phyloP scores from a whole-genome alignment of 305 asterid genomes.

The Fraxinus xanthoxyloides region DNA sequence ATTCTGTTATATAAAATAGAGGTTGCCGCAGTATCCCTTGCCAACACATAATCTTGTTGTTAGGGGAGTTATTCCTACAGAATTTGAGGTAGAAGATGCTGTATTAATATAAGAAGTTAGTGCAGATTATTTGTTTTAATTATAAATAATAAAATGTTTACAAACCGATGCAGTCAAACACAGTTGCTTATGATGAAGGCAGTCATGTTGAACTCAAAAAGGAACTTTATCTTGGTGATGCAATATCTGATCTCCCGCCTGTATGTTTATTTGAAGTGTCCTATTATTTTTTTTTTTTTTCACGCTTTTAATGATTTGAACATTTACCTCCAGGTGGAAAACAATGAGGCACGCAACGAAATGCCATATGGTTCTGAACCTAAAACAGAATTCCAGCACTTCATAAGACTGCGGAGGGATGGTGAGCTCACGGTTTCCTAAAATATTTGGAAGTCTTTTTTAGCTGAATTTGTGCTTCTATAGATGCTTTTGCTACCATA shows the following conservation, averaged over 20 bases:
- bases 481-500: not conserved
- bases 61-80: slow-evolving; percentile 55
- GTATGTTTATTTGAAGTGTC: slow-evolving; percentile 29
- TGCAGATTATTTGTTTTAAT: not conserved
- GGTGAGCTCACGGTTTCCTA: slow-evolving; percentile 41
- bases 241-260: slow-evolving; percentile 75
- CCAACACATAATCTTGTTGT: slow-evolving; percentile 69
- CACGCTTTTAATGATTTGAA: not conserved
- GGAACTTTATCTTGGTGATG: slow-evolving; percentile 58
- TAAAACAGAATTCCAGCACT: slow-evolving; percentile 53
- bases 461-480: not conserved
- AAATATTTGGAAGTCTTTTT: not conserved
- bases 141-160: not conserved
- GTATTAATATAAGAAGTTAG: not conserved
- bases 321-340: slow-evolving; percentile 44
- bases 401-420: slow-evolving; percentile 52
- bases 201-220: slow-evolving; percentile 19
- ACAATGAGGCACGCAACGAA: slow-evolving; percentile 55
- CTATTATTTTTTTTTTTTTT: not conserved
- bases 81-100: slow-evolving; percentile 58
- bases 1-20: slow-evolving; percentile 30
- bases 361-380: slow-evolving; percentile 47
- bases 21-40: slow-evolving; percentile 71
- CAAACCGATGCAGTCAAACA: slow-evolving; percentile 38
- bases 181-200: slow-evolving; percentile 58